A percentile compares a stretch with the other conserved stretches of the same genome.
These are phyloP conservation scores for Podaxis pistillaris DNA, from an alignment of 768 basidiomycete species.

Conservation along the genomic window DNA sequence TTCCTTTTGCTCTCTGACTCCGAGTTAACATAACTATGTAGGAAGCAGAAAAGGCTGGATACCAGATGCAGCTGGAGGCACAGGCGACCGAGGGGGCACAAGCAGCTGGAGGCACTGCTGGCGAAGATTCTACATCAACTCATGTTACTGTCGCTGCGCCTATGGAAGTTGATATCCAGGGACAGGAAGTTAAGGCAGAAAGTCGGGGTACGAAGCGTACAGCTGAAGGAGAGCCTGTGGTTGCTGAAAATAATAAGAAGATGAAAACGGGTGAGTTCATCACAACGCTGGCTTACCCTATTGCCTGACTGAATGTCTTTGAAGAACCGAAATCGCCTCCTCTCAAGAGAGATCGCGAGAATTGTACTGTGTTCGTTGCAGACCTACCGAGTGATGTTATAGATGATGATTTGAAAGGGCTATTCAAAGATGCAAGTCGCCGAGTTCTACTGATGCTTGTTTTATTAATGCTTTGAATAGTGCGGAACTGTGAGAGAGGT, in stretches of 20 bases:
- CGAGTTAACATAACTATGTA: slow-evolving; percentile 22
- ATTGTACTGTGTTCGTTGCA: slow-evolving; percentile 86
- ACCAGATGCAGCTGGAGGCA: slow-evolving; percentile 9
- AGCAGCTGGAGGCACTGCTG: slow-evolving; percentile 45
- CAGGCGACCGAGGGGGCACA: slow-evolving; percentile 26
- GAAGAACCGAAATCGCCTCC: slow-evolving; percentile 44
- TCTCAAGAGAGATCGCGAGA: slow-evolving; percentile 92
- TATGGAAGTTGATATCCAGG: slow-evolving; percentile 12
- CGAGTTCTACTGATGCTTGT: not conserved
- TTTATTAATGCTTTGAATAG: slow-evolving; percentile 35
- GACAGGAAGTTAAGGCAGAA: not conserved
- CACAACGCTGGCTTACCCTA: not conserved
- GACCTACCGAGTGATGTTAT: slow-evolving; percentile 55
- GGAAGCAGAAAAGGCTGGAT: slow-evolving; percentile 60
- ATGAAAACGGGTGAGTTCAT: slow-evolving; percentile 50
- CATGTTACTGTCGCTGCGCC: slow-evolving; percentile 31
- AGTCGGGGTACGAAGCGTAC: slow-evolving; percentile 58
- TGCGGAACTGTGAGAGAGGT: slow-evolving; percentile 87
- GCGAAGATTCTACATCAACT: slow-evolving; percentile 36
- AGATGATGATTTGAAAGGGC: slow-evolving; percentile 62
- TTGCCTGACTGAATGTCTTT: not conserved
- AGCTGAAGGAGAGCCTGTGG: slow-evolving; percentile 49
- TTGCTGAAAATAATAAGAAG: slow-evolving; percentile 52
- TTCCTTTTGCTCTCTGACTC: slow-evolving; percentile 1
- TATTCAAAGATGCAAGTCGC: slow-evolving; percentile 83